Evolutionary conservation across 129 eudicot genomes (phyloP).

Genomic region (Silybum marianum): DNA sequence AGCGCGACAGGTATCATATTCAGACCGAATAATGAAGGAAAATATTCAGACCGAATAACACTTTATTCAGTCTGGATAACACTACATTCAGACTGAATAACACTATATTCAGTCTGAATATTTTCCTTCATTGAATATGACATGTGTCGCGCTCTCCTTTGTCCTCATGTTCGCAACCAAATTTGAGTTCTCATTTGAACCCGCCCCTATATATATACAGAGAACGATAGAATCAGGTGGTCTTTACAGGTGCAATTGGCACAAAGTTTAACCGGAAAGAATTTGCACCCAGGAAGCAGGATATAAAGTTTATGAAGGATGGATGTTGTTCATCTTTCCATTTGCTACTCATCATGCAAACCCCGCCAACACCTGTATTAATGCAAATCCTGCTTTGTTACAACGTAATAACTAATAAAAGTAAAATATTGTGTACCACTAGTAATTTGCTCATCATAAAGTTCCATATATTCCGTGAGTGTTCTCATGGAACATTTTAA

Average conservation of each 20-base stretch:
- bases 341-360: slow-evolving; percentile 83
- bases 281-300: slow-evolving; percentile 68
- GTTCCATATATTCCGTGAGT: neutral
- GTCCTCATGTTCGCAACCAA: too few relatives aligned
- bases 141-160: too few relatives aligned
- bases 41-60: too few relatives aligned
- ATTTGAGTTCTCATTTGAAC: too few relatives aligned
- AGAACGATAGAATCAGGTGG: slow-evolving; percentile 3
- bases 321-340: slow-evolving; percentile 94
- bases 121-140: too few relatives aligned
- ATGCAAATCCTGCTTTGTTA: neutral
- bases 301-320: slow-evolving; percentile 76
- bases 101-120: too few relatives aligned
- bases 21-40: too few relatives aligned
- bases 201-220: too few relatives aligned
- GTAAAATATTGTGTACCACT: neutral
- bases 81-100: too few relatives aligned
- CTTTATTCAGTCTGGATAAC: too few relatives aligned
- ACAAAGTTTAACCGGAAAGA: slow-evolving; percentile 71
- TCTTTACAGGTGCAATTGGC: slow-evolving; percentile 81
- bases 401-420: slow-evolving; percentile 15
- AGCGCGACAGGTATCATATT: too few relatives aligned
- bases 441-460: neutral
- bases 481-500: neutral
- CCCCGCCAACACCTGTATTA: slow-evolving; percentile 62